Conservation (phyloP, 176 grass and related monocot genomes). For the Eragrostis curvula region DNA sequence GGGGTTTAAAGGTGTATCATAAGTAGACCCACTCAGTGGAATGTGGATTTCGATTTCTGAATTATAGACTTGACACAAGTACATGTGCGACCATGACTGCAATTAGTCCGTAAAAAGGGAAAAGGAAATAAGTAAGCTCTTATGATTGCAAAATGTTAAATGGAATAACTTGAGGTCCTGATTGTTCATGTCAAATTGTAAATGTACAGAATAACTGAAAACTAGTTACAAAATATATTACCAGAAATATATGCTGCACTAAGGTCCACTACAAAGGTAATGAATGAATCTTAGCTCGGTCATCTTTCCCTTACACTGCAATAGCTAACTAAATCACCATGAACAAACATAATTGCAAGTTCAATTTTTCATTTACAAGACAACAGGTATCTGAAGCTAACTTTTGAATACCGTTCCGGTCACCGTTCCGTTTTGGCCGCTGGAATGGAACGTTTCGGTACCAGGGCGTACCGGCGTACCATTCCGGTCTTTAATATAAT, state of each 20-base stretch:
- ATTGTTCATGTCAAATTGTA: not conserved
- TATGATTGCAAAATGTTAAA: slow-evolving; percentile 10
- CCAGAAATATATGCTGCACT: not conserved
- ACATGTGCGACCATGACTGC: not conserved
- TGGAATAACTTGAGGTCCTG: not conserved
- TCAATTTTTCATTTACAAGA: not conserved
- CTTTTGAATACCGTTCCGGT: too few species aligned
- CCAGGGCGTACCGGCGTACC: too few species aligned
- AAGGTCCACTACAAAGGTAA: not conserved
- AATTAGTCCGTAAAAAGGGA: not conserved
- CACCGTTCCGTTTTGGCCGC: too few species aligned
- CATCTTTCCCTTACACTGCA: not conserved
- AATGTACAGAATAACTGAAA: too few species aligned
- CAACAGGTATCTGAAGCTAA: too few species aligned
- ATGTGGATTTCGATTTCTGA: not conserved
- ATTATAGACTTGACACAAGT: not conserved
- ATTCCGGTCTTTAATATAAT: too few species aligned
- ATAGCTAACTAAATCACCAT: not conserved
- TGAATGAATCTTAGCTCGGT: not conserved
- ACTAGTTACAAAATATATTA: not conserved
- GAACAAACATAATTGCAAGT: slow-evolving; percentile 21
- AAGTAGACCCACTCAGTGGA: not conserved
- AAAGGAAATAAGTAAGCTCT: not conserved
- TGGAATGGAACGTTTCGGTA: too few species aligned
- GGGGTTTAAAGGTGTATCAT: not conserved